Conservation (phyloP, 1,284 basidiomycete species). For the Bjerkandera adusta region DNA sequence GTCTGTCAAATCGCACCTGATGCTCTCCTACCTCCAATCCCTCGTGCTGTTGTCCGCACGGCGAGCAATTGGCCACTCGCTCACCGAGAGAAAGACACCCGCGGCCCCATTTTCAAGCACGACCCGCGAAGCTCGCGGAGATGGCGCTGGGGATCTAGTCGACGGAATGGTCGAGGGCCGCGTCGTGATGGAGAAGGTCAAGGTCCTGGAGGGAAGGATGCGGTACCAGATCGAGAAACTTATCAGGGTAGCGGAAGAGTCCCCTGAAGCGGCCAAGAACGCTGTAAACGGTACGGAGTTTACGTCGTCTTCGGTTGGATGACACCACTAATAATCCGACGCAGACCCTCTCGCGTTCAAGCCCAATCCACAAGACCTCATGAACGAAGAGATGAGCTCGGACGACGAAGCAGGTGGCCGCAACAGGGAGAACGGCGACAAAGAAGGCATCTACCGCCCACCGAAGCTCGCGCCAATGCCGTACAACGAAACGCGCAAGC, state of each 20-base stretch:
- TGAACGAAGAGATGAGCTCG: constrained; percentile 38
- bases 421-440: constrained; percentile 32
- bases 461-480: constrained; percentile 92
- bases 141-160: constrained; percentile 61
- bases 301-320: constrained; percentile 18
- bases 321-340: constrained; percentile 1
- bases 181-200: constrained; percentile 77
- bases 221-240: constrained; percentile 96
- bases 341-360: constrained; percentile 88
- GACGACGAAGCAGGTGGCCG: constrained; percentile 33
- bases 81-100: constrained; percentile 50
- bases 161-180: constrained; percentile 74
- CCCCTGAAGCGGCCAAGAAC: constrained; percentile 49
- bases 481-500: constrained; percentile 69
- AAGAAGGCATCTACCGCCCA: constrained; percentile 80
- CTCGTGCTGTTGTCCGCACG: constrained; percentile 76
- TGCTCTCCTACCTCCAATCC: constrained; percentile 88
- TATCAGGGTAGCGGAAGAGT: constrained; percentile 66
- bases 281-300: constrained; percentile 74
- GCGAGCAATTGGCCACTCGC: constrained; percentile 60
- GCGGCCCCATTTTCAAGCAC: constrained; percentile 48
- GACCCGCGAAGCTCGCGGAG: constrained; percentile 54
- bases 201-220: constrained; percentile 81
- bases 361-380: constrained; percentile 78
- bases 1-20: constrained; percentile 83